Evolutionary conservation across 306 rosid species (phyloP), one percentile per base, ranked within the genome.

Genomic region (Amphicarpaea edgeworthii): DNA sequence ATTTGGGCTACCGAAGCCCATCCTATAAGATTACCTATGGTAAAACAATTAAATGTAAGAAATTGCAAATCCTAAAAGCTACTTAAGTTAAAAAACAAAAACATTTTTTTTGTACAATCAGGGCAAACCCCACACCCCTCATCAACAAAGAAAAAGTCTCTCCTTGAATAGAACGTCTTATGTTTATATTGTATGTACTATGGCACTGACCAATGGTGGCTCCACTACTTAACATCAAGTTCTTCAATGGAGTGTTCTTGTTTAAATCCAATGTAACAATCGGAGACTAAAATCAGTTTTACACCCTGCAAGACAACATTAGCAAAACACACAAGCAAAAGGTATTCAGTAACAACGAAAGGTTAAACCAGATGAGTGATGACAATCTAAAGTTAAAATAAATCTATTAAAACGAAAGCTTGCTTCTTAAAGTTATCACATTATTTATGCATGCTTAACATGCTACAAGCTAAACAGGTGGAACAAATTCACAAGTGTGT

Each of bases 181-280:
- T 12, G 49, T 9, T 40, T 7, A 16, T 24, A 41, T 12, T 4
- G 24, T 23, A 47, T 12, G 19, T 49, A 70, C 54, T 30, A 54
- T 54, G 9, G 24, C 11, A 30, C 53, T 6, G 10, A 15, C 53
- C 63, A 80, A 20, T 12, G 63, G 64, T 43, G 45, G 24, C 26
- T 42, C 40, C 21, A 24, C 74, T 14, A 12, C 19, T 43, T 14
- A 68, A 41, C 3, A 72, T 43, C 46, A 66, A 73, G 65, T 60
- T 77, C 79, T 15, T 84, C 83, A 82, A 93, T 68, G 55, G 91
- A 80, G 80, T 89, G 88, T 77, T 89, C 96, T 89, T 86, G 96
- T 47, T 92, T 92, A 14, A 88, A 95, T 46, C 93, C 92, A 75
- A 95, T n/a, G 83, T 95, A 95, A 77, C 96, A 95, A 88, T 95